Conservation (phyloP, 129 eudicot species). For the Tanacetum coccineum region DNA sequence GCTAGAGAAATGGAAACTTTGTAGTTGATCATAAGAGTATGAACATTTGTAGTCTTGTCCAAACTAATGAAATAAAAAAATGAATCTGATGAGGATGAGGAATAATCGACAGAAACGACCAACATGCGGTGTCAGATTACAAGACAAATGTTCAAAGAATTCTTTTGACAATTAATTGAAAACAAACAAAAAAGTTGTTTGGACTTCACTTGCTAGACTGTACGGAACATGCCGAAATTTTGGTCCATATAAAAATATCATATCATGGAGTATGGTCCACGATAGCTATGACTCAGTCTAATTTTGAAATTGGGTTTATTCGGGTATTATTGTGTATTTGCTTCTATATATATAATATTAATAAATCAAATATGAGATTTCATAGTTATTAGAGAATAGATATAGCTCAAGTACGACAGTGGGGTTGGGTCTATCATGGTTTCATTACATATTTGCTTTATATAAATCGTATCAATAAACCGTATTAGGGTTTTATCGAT, state of each 20-base stretch:
- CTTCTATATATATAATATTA: too few species aligned
- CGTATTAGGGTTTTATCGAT: too few species aligned
- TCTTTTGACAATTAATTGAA: constrained; percentile 19
- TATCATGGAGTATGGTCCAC: too few species aligned
- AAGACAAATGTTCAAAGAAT: constrained; percentile 12
- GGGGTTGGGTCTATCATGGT: too few species aligned
- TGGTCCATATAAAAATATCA: not conserved
- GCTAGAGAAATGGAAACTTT: constrained; percentile 7
- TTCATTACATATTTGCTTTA: too few species aligned
- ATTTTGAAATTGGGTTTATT: too few species aligned
- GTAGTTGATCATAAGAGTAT: constrained; percentile 9
- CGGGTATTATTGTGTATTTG: too few species aligned
- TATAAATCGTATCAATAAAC: too few species aligned
- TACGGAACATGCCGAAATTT: constrained; percentile 22
- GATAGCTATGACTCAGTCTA: too few species aligned
- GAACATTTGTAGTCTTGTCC: not conserved
- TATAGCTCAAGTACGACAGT: too few species aligned
- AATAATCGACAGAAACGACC: constrained; percentile 24
- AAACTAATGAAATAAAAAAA: constrained; percentile 1
- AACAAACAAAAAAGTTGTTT: constrained; percentile 24
- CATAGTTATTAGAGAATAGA: too few species aligned
- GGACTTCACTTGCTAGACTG: constrained; percentile 16
- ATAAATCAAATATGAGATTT: too few species aligned
- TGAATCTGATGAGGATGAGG: constrained; percentile 20
- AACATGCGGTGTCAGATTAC: constrained; percentile 38